Base-by-base conservation (phyloP, 768 basidiomycete species). In the Hericium rajendrae region DNA sequence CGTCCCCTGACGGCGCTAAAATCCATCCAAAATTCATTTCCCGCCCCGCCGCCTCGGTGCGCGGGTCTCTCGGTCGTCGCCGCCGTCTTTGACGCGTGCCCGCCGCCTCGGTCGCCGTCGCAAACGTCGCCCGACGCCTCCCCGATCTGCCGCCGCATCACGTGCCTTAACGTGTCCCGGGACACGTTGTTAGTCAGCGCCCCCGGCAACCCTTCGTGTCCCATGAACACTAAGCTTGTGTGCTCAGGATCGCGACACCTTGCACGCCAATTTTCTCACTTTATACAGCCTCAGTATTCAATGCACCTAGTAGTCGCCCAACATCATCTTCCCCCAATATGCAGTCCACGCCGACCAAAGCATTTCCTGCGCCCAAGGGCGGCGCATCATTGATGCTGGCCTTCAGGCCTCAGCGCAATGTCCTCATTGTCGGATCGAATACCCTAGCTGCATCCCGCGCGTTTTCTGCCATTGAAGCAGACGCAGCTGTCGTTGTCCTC, bases 371-470 rank as follows among this genome's bases (percentile, higher is more conserved):
- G 28, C 58, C 51, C 76, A 70, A 71, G 12, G 68, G 71, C 10
- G 91, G 91, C 6, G 89, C 86, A 0, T 90, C 91, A 5, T 80
- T 95, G 13, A 63, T 94, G 0, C 78, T 94, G 20, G 85, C 92
- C 0, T 91, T 93, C 71, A 78, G 77, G 24, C 56, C 62, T 0
- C 55, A 26, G 38, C 77, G 77, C 39, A 74, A 72, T 0, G 76
- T 83, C 38, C 73, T 97, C 40, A 79, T 98, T 48, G 63, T 97
- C 43, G 94, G 95, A 2, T 80, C 85, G 1, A 82, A 84, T n/a
- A 65, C 79, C 2, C 79, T 97, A 2, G 93, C 93, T 0, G 92
- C 93, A 0, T 78, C 82, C n/a, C 82, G 95, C 50, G 85, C 88
- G 2, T 90, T 88, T 63, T 75, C 86, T 16, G 83, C 89, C 1